A percentile compares a stretch with the other conserved stretches of the same genome.
phyloP scores from a whole-genome alignment of 257 asterid genomes.

The Ajuga chamaepitys region DNA sequence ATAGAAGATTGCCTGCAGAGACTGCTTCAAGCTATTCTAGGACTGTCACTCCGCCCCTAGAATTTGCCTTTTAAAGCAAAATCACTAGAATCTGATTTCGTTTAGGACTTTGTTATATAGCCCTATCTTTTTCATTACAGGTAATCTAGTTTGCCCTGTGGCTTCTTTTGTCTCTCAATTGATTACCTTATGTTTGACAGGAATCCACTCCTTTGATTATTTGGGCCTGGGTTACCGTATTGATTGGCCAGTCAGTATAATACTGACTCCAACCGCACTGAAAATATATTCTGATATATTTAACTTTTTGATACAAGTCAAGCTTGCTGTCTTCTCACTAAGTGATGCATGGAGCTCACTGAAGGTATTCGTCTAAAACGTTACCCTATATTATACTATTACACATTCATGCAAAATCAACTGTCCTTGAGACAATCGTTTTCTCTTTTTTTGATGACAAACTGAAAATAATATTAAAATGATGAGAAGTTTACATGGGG shows the following conservation, averaged over 20 bases:
- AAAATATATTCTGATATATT: slow-evolving; percentile 75
- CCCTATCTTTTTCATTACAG: background rate
- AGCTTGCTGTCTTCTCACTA: slow-evolving; percentile 89
- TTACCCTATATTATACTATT: background rate
- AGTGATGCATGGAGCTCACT: slow-evolving; percentile 78
- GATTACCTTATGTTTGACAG: slow-evolving; percentile 39
- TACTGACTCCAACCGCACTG: slow-evolving; percentile 76
- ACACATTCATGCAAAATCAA: background rate
- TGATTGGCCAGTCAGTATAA: slow-evolving; percentile 88
- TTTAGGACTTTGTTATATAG: background rate
- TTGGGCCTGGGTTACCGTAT: slow-evolving; percentile 91
- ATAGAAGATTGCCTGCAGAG: background rate
- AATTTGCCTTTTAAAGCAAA: background rate
- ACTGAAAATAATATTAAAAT: no score
- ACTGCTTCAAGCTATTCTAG: slow-evolving; percentile 7
- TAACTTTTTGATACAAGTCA: slow-evolving; percentile 82
- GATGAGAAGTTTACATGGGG: no score
- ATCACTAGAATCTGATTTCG: background rate
- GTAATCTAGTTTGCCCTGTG: slow-evolving; percentile 8
- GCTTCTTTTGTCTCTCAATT: slow-evolving; percentile 10
- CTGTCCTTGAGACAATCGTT: background rate
- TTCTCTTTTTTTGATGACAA: no score
- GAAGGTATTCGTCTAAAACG: slow-evolving; percentile 44
- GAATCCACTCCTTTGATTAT: slow-evolving; percentile 73
- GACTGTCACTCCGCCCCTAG: background rate